Evolutionary conservation across 257 asterid genomes (phyloP).

Genomic region (Ocimum tenuiflorum): DNA sequence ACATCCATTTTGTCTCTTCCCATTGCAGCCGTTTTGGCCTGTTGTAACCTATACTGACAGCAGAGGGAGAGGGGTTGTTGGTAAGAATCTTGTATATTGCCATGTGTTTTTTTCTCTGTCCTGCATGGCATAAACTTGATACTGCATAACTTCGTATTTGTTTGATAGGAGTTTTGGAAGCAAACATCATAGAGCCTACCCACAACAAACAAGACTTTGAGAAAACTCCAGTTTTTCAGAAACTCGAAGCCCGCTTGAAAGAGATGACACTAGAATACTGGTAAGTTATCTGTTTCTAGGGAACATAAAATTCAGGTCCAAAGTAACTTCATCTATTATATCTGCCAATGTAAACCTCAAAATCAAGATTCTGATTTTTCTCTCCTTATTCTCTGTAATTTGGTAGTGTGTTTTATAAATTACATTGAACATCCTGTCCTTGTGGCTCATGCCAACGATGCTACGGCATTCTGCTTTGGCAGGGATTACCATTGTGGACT

Average conservation of each 20-base stretch:
- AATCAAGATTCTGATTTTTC: not conserved
- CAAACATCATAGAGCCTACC: constrained; percentile 74
- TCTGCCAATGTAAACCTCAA: not conserved
- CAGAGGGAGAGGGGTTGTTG: constrained; percentile 97
- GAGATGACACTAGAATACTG: constrained; percentile 87
- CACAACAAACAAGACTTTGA: constrained; percentile 96
- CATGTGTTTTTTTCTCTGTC: constrained; percentile 13
- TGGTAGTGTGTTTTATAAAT: not conserved
- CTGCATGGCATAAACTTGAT: constrained; percentile 5
- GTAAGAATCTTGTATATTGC: constrained; percentile 40
- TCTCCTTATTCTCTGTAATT: not conserved
- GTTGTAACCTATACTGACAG: constrained; percentile 45
- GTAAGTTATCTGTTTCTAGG: constrained; percentile 36
- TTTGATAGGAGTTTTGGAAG: constrained; percentile 76
- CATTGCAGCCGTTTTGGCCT: constrained; percentile 91
- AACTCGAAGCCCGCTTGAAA: constrained; percentile 79
- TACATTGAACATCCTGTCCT: not conserved
- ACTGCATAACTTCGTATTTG: constrained; percentile 14
- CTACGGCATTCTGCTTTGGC: constrained; percentile 22
- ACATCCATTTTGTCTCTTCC: constrained; percentile 9
- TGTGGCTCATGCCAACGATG: constrained; percentile 15
- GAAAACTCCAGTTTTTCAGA: constrained; percentile 85
- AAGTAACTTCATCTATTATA: not conserved
- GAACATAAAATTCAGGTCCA: not conserved
- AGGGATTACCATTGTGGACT: constrained; percentile 77